phyloP scores from a whole-genome alignment of 345 rosid species.

The Mangifera indica region DNA sequence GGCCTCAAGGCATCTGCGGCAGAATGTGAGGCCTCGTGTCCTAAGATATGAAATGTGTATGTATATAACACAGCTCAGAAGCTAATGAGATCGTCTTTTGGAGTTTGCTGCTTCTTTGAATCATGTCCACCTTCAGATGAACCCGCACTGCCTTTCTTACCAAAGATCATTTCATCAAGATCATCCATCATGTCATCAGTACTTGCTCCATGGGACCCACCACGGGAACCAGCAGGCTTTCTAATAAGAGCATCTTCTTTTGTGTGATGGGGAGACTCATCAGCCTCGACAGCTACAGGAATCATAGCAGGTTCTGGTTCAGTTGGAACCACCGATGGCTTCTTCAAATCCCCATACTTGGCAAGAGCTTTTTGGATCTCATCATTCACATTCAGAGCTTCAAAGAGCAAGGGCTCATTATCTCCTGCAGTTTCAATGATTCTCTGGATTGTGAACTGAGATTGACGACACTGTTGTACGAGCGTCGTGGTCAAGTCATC shows the following conservation, averaged over 20 bases:
- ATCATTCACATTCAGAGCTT: conserved; percentile 90
- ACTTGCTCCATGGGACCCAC: conserved; percentile 55
- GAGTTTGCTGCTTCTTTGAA: conserved; percentile 53
- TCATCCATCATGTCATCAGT: conserved; percentile 92
- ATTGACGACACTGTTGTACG: conserved; percentile 69
- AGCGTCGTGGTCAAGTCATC: conserved; percentile 77
- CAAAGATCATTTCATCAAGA: conserved; percentile 94
- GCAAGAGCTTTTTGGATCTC: conserved; percentile 77
- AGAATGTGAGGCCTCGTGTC: conserved; percentile 1
- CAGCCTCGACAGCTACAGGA: conserved; percentile 79
- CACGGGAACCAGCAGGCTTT: conserved; percentile 63
- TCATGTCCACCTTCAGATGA: conserved; percentile 54
- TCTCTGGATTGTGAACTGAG: conserved; percentile 61
- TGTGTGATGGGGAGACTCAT: conserved; percentile 52
- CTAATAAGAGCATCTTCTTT: conserved; percentile 74
- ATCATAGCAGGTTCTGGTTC: conserved; percentile 86
- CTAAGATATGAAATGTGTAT: neutral
- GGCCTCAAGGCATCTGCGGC: neutral
- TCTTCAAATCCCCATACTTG: conserved; percentile 67
- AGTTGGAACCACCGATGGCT: conserved; percentile 41
- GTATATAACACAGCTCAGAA: conserved; percentile 39
- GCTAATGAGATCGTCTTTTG: conserved; percentile 78
- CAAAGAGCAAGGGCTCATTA: conserved; percentile 78
- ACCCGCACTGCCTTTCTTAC: conserved; percentile 64
- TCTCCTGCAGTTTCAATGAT: conserved; percentile 82